These are phyloP conservation scores for Hanseniaspora clermontiae DNA, from an alignment of 805 yeast species.

Conservation along the genomic window DNA sequence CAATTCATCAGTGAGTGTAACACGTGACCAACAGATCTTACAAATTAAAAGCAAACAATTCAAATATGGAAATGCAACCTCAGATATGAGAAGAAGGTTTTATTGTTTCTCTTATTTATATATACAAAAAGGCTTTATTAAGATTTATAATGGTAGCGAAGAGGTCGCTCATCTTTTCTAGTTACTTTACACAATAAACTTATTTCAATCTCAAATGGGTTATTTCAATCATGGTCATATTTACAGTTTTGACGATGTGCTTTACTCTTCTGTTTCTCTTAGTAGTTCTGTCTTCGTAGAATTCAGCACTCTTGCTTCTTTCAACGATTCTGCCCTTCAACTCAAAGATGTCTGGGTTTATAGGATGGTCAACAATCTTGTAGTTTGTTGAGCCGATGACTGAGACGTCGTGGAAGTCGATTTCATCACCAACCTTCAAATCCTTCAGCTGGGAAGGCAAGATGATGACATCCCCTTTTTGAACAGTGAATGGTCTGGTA, in stretches of 20 bases:
- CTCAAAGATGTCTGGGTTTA: conserved; percentile 42
- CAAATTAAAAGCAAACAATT: no score
- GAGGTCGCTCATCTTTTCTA: no score
- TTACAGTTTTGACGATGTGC: conserved; percentile 54
- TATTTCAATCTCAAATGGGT: conserved; percentile 50
- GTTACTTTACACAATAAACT: not conserved
- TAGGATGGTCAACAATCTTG: conserved; percentile 46
- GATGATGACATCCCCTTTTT: conserved; percentile 75
- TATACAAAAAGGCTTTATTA: no score
- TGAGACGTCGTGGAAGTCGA: conserved; percentile 60
- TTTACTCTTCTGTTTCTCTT: conserved; percentile 67
- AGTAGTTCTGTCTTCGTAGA: conserved; percentile 59
- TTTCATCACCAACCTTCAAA: conserved; percentile 72
- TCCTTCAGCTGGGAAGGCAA: conserved; percentile 67
- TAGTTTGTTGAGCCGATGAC: conserved; percentile 77
- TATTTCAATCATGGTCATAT: conserved; percentile 64
- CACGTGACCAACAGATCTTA: no score
- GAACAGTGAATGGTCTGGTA: conserved; percentile 74
- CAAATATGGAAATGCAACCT: no score
- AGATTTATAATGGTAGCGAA: not conserved
- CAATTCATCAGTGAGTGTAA: no score
- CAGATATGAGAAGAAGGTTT: no score
- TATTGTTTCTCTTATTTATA: no score
- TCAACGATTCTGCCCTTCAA: conserved; percentile 75
- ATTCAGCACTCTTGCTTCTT: conserved; percentile 68